A percentile compares a stretch with the other conserved stretches of the same genome.
Evolutionary conservation across 257 asterid genomes (phyloP).

Genomic region (Striga asiatica): DNA sequence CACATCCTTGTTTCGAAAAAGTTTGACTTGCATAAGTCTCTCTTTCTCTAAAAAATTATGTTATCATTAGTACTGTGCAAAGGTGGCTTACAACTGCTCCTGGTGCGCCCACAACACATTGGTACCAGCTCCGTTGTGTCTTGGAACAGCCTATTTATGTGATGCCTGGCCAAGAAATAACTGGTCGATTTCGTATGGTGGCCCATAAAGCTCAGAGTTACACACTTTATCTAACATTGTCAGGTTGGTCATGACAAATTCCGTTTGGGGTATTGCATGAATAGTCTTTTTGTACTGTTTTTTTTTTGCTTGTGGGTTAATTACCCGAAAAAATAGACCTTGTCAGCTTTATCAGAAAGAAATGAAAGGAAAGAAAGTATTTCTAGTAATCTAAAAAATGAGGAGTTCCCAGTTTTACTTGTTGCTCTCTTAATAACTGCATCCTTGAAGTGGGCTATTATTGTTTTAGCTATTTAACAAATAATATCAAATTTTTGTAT

Average conservation of each 20-base stretch:
- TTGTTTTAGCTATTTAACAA: no score
- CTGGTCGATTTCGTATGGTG: slow-evolving; percentile 78
- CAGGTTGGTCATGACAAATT: slow-evolving; percentile 33
- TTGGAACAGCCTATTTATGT: slow-evolving; percentile 88
- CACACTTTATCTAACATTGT: slow-evolving; percentile 68
- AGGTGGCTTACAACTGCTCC: slow-evolving; percentile 99
- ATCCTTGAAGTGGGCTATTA: no score
- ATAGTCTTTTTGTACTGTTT: neutral
- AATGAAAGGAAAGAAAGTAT: no score
- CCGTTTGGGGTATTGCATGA: neutral
- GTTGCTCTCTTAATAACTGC: no score
- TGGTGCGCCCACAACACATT: slow-evolving; percentile 93
- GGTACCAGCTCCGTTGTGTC: slow-evolving; percentile 98
- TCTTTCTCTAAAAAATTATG: slow-evolving; percentile 10
- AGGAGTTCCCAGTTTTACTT: no score
- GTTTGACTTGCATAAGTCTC: neutral
- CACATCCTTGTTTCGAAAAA: neutral
- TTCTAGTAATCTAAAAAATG: no score
- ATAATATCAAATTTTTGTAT: no score
- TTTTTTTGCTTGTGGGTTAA: neutral
- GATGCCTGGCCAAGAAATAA: slow-evolving; percentile 97
- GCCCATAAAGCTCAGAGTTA: slow-evolving; percentile 98
- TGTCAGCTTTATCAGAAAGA: no score
- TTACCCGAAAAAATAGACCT: neutral
- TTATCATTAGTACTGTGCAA: slow-evolving; percentile 57